Percentiles rank a stretch among this genome's conserved stretches.
Evolutionary conservation across 176 grass and related monocot genomes (phyloP).

Genomic region (Oryza meyeriana): DNA sequence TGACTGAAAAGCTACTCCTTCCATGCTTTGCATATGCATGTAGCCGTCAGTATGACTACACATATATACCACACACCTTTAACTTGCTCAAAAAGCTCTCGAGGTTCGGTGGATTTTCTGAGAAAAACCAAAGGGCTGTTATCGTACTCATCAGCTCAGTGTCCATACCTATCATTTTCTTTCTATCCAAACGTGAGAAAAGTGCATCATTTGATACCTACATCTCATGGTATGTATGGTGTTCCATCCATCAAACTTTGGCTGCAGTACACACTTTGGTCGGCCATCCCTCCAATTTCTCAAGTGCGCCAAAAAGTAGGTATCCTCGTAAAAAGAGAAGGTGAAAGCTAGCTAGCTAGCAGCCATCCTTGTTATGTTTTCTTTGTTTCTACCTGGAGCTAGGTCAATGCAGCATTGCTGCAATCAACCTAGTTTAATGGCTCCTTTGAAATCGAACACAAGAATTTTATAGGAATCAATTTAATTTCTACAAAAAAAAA

Average conservation of each 20-base stretch:
- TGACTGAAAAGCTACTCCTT: neutral
- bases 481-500: too few species aligned
- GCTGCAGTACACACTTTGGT: slow-evolving; percentile 45
- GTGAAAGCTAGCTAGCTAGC: neutral
- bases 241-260: slow-evolving; percentile 58
- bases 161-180: slow-evolving; percentile 38
- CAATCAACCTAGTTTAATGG: too few species aligned
- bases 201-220: slow-evolving; percentile 84
- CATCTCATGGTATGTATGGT: slow-evolving; percentile 59
- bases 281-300: slow-evolving; percentile 34
- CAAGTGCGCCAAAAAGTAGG: slow-evolving; percentile 63
- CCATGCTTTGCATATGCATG: neutral
- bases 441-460: too few species aligned
- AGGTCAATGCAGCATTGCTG: neutral
- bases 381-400: slow-evolving; percentile 24
- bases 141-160: neutral
- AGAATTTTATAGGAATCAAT: too few species aligned
- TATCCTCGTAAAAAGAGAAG: slow-evolving; percentile 21
- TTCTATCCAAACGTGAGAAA: slow-evolving; percentile 54
- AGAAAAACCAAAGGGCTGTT: neutral
- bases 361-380: neutral
- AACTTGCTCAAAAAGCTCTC: neutral
- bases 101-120: neutral
- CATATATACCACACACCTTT: neutral
- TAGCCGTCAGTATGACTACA: neutral